Conservation (phyloP, 2,329 filamentous ascomycete genomes). For the Fusarium aywerte region DNA sequence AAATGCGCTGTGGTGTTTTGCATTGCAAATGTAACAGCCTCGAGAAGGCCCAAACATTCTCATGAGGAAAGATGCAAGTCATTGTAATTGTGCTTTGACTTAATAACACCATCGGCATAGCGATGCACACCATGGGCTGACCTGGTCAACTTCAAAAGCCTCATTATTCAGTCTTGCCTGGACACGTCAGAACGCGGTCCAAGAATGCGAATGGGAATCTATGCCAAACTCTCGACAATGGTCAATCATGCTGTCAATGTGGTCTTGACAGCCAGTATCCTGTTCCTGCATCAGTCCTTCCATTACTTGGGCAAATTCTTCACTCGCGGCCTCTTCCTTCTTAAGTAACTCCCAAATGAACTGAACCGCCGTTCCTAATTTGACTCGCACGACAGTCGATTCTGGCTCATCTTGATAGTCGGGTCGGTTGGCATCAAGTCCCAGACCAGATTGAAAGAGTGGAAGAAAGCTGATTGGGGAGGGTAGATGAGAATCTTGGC, state of each 20-base stretch:
- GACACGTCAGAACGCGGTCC: neutral
- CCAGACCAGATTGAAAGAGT: neutral
- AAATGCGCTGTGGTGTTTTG: too few species aligned
- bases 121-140: neutral
- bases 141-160: neutral
- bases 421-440: neutral
- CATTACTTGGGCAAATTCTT: accelerated
- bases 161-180: neutral
- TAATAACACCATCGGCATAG: neutral
- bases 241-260: neutral
- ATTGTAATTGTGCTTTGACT: too few species aligned
- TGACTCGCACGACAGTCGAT: neutral
- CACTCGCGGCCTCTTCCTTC: accelerated
- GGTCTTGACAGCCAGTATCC: neutral
- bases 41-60: too few species aligned
- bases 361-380: neutral
- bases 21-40: too few species aligned
- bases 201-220: neutral
- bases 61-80: too few species aligned
- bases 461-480: neutral
- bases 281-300: neutral
- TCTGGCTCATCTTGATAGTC: neutral
- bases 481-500: neutral
- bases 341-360: neutral
- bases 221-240: neutral